Evolutionary conservation across 2,329 filamentous ascomycete species (phyloP).

Genomic region (Cladophialophora carrionii): DNA sequence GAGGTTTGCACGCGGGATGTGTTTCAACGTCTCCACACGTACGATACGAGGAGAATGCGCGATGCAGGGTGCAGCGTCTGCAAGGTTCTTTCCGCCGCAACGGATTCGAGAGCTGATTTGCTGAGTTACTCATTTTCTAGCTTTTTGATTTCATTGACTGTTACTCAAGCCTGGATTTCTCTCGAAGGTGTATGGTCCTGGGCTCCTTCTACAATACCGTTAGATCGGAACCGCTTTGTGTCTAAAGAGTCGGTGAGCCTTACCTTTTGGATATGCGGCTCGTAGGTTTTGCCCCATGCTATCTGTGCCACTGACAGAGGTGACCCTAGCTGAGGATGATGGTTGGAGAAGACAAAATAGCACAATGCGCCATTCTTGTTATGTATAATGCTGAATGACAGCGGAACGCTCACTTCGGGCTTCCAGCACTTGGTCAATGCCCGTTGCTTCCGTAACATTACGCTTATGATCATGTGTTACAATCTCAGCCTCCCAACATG

Average conservation of each 20-base stretch:
- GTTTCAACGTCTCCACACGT: background rate
- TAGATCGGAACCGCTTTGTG: background rate
- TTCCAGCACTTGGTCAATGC: constrained; percentile 8
- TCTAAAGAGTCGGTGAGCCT: constrained; percentile 6
- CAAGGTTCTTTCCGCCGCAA: constrained; percentile 11
- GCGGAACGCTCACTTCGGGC: background rate
- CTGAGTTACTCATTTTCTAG: background rate
- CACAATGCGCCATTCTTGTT: background rate
- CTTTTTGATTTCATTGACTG: background rate
- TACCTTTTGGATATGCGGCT: background rate
- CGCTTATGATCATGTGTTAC: background rate
- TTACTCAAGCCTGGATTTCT: background rate
- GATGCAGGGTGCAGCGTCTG: constrained; percentile 9
- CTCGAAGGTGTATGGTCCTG: background rate
- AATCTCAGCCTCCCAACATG: constrained; percentile 3
- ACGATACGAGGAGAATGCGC: background rate
- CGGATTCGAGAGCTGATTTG: background rate
- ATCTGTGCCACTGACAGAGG: background rate
- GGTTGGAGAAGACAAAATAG: background rate
- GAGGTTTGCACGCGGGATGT: background rate
- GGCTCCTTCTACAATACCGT: background rate
- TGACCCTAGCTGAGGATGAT: background rate
- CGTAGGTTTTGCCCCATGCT: too few relatives aligned
- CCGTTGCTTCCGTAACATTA: background rate
- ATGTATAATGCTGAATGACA: background rate